Percentiles rank a stretch among this genome's conserved stretches.
These are phyloP conservation scores for Leavenworthia alabamica DNA, from an alignment of 345 rosid genomes.

Conservation along the genomic window DNA sequence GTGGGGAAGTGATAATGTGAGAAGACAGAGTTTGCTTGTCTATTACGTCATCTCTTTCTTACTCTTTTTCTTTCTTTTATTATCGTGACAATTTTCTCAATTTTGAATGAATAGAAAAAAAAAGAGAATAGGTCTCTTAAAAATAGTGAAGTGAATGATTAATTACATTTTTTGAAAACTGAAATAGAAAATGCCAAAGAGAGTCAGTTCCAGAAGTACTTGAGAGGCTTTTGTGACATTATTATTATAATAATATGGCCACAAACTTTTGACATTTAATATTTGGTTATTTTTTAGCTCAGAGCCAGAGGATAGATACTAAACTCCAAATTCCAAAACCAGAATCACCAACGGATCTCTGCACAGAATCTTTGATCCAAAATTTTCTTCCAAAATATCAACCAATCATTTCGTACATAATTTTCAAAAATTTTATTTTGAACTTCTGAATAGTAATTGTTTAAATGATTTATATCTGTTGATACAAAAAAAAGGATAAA, in stretches of 20 bases:
- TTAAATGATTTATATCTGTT: too few species aligned
- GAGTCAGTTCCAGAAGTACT: constrained; percentile 23
- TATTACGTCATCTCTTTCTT: constrained; percentile 18
- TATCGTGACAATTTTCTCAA: not conserved
- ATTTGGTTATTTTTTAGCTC: constrained; percentile 23
- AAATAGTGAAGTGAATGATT: constrained; percentile 12
- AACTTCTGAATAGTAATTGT: not conserved
- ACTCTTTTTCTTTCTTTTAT: not conserved
- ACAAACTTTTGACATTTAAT: constrained; percentile 30
- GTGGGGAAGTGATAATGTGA: constrained; percentile 13
- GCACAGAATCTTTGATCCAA: constrained; percentile 32
- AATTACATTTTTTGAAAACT: not conserved
- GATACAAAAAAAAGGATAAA: not conserved
- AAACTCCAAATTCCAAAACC: constrained; percentile 28
- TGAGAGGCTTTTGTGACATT: constrained; percentile 17
- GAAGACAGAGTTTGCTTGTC: constrained; percentile 30
- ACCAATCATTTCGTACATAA: constrained; percentile 1
- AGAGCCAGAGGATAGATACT: constrained; percentile 26
- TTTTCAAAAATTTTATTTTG: not conserved
- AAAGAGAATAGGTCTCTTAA: not conserved
- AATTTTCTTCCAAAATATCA: constrained; percentile 6
- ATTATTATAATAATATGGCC: constrained; percentile 13
- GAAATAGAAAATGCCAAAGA: constrained; percentile 25
- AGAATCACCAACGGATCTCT: constrained; percentile 33
- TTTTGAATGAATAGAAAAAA: not conserved